These are phyloP conservation scores for Salix udensis DNA, from an alignment of 345 rosid species.

Conservation along the genomic window DNA sequence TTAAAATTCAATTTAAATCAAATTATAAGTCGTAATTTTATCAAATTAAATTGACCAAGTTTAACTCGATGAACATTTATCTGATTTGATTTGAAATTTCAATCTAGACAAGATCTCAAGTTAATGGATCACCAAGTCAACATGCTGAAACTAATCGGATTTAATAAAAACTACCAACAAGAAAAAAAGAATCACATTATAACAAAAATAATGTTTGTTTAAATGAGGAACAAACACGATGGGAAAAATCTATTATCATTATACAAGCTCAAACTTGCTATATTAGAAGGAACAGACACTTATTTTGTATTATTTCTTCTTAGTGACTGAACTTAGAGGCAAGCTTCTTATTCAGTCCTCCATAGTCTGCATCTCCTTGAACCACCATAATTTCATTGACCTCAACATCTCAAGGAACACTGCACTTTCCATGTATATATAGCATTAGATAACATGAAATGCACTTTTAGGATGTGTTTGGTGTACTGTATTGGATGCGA, in stretches of 20 bases:
- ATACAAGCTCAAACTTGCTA: neutral
- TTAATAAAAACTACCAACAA: too few species aligned
- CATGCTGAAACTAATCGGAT: too few species aligned
- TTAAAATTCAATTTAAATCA: too few species aligned
- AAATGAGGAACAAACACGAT: neutral
- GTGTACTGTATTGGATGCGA: too few species aligned
- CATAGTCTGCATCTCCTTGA: neutral
- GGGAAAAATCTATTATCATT: neutral
- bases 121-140: too few species aligned
- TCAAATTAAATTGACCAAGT: too few species aligned
- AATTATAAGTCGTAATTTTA: too few species aligned
- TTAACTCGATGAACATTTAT: too few species aligned
- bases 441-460: neutral
- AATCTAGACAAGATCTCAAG: too few species aligned
- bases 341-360: neutral
- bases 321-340: neutral
- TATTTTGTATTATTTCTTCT: neutral
- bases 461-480: neutral
- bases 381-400: neutral
- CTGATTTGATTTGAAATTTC: too few species aligned
- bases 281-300: neutral
- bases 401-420: constrained; percentile 1
- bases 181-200: too few species aligned
- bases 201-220: neutral
- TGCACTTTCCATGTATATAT: constrained; percentile 3